Conservation (phyloP, 1,139 yeast species). For the Pichia sorboxylosa region DNA sequence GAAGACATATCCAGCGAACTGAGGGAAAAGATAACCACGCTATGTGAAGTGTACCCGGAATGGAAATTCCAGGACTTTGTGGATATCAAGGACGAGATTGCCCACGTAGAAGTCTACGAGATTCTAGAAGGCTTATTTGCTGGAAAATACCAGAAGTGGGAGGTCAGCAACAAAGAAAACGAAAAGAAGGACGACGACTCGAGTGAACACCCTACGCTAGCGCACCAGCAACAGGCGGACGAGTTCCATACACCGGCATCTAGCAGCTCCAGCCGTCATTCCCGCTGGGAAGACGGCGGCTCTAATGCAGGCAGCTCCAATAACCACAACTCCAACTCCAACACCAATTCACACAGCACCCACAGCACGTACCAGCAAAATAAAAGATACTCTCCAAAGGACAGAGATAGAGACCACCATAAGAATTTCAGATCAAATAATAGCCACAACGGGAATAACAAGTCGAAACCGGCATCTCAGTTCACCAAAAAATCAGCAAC, state of each 20-base stretch:
- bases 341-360: slow-evolving; percentile 1
- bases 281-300: slow-evolving; percentile 11
- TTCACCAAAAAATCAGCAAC: slow-evolving; percentile 1
- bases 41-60: slow-evolving; percentile 84
- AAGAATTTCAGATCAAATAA: slow-evolving; percentile 7
- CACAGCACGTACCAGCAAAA: slow-evolving; percentile 3
- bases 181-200: slow-evolving; percentile 31
- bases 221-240: background rate
- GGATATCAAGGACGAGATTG: slow-evolving; percentile 63
- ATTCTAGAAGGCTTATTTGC: slow-evolving; percentile 83
- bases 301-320: background rate
- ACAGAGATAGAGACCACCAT: slow-evolving; percentile 10
- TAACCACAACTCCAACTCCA: background rate
- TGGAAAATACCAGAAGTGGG: slow-evolving; percentile 58
- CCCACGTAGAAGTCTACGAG: slow-evolving; percentile 53
- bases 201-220: slow-evolving; percentile 4
- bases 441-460: slow-evolving; percentile 7
- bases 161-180: slow-evolving; percentile 38
- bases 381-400: too few relatives aligned
- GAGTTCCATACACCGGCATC: slow-evolving; percentile 1
- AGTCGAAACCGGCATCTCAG: slow-evolving; percentile 1
- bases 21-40: slow-evolving; percentile 41
- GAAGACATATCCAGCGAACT: slow-evolving; percentile 24
- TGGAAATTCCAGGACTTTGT: slow-evolving; percentile 84
- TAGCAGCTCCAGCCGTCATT: slow-evolving; percentile 3